Base-by-base conservation (phyloP, 208 protist genomes). In the Novymonas esmeraldas region DNA sequence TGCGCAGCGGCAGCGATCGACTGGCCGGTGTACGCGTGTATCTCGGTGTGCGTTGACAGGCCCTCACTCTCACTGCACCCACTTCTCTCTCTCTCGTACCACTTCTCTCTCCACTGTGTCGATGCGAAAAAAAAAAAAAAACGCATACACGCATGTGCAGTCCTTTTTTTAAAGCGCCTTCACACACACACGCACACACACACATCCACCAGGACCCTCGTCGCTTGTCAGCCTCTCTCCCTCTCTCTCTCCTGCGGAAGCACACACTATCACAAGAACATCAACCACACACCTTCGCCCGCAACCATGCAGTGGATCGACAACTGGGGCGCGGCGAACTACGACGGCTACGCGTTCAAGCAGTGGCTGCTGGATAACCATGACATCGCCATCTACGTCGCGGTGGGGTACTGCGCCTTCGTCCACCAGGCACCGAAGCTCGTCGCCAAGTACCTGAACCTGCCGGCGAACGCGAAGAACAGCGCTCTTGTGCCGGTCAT, bases 331-430 rank as follows among this genome's bases (percentile, higher is more conserved):
- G 71, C 75, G 11, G 71, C 71, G 22, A 57, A 70, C 66, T 91
- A 87, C 67, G 73, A 89, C 62, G 88, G 88, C 41, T 87, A 87
- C 59, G 83, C 78, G 18, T 41, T 91, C 52, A 74, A 69, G 46
- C 55, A 76, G 28, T 89, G 64, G 69, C 80, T 94, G 59, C 54
- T 67, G 28, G 60, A 81, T 16, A 85, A 91, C 73, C 76, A 79
- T 13, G 88, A 91, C 34, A 57, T 90, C 31, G 65, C 75, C 18
- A 73, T 82, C 51, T 89, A 83, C 70, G 74, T 79, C 49, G 78
- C 82, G 42, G 75, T 56, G 18, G 42, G 48, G 18, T 82, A 87
- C 55, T 51, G 84, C 49, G 64, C 60, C 20, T 89, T 95, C 61
- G 77, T 79, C 63, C 84, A 81, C 59, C 57, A 66, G 61, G 69